Percentiles rank a stretch among this genome's conserved stretches.
Evolutionary conservation across 2,329 filamentous ascomycete species (phyloP).

Genomic region (Metarhizium album): DNA sequence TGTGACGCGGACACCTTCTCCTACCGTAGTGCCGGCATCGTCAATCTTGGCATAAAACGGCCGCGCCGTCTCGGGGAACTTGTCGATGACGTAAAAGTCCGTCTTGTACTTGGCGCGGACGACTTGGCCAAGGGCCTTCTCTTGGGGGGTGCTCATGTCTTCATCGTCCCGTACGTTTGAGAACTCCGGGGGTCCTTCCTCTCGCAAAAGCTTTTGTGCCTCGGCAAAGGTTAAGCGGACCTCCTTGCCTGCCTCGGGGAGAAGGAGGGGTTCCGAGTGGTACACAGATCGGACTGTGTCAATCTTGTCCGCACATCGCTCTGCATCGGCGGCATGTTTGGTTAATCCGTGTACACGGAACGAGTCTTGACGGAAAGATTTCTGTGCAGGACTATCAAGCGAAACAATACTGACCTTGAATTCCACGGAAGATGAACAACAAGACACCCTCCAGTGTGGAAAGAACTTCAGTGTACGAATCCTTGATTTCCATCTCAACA

Average conservation of each 20-base stretch:
- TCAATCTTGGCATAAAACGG: conserved; percentile 65
- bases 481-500: conserved; percentile 80
- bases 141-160: conserved; percentile 71
- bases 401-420: neutral
- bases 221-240: conserved; percentile 69
- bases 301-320: conserved; percentile 57
- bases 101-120: conserved; percentile 83
- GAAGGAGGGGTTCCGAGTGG: conserved; percentile 65
- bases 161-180: conserved; percentile 63
- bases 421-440: conserved; percentile 64
- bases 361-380: neutral
- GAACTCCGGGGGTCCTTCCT: conserved; percentile 58
- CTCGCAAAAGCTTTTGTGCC: conserved; percentile 65
- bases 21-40: conserved; percentile 33
- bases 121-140: conserved; percentile 79
- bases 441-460: conserved; percentile 63
- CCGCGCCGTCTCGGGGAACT: conserved; percentile 63
- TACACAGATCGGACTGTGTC: conserved; percentile 63
- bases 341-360: neutral
- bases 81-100: conserved; percentile 95
- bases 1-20: conserved; percentile 50
- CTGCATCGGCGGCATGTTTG: conserved; percentile 1
- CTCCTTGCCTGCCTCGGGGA: conserved; percentile 64
- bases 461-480: conserved; percentile 67
- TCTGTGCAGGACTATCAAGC: neutral